A percentile compares a stretch with the other conserved stretches of the same genome.
Conservation (phyloP, 164 flowering plant genomes). For the Platanus orientalis region DNA sequence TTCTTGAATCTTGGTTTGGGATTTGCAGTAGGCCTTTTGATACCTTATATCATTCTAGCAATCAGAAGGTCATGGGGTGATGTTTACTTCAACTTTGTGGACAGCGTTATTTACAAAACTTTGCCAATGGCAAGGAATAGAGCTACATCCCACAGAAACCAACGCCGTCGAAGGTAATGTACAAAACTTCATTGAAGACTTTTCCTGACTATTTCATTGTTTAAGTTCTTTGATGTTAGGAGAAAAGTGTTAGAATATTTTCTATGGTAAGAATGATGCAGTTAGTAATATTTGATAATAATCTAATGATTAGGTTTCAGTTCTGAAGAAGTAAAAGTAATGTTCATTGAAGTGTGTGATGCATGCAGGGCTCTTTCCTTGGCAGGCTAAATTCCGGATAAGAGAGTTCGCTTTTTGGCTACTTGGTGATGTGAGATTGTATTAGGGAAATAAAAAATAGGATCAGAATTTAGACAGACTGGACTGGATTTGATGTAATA, state of each 20-base stretch:
- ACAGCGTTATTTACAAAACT: slow-evolving; percentile 3
- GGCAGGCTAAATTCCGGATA: too few species aligned
- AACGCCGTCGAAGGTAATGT: neutral
- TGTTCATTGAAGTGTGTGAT: too few species aligned
- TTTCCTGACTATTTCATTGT: neutral
- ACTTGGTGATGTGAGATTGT: too few species aligned
- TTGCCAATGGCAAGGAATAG: neutral
- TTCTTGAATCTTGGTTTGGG: slow-evolving; percentile 37
- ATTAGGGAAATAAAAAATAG: too few species aligned
- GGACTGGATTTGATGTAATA: too few species aligned
- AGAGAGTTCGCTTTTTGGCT: too few species aligned
- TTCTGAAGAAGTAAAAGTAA: too few species aligned
- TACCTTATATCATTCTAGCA: slow-evolving; percentile 19
- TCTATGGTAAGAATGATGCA: neutral
- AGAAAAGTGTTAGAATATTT: neutral
- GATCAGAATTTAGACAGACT: too few species aligned
- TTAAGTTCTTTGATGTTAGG: neutral
- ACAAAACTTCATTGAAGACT: too few species aligned
- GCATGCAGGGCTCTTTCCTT: too few species aligned
- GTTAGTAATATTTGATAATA: neutral
- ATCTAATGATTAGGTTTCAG: too few species aligned
- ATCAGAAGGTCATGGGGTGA: slow-evolving; percentile 31
- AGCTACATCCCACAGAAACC: neutral
- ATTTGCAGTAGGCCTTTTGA: slow-evolving; percentile 32
- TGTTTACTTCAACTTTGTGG: slow-evolving; percentile 27